Evolutionary conservation across 2,329 filamentous ascomycete genomes (phyloP), one percentile per base, ranked within the genome.

Genomic region (Sclerotinia sclerotiorum): DNA sequence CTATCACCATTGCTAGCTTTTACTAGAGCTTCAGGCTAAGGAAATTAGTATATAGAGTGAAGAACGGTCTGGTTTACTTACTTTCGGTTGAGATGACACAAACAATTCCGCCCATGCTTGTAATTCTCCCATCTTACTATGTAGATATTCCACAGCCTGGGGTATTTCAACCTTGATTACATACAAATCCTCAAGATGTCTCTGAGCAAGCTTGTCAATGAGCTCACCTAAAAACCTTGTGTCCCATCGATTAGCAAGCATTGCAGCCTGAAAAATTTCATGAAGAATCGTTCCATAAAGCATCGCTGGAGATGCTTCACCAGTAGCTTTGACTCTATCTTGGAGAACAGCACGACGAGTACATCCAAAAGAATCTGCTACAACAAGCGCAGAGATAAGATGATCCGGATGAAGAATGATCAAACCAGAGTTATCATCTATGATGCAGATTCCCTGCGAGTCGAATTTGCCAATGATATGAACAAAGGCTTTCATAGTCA

Each of bases 351-450:
- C 93, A 72, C 94, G 90, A 24, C 95, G 90, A 77, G 91, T 89
- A 77, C 95, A 99, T 32, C 89, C 90, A 77, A 98, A 97, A 0
- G 95, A 97, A 79, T 99, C 95, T n/a, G 93, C 94, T 55, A 99
- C 91, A 6, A 96, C 93, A 0, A 95, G 98, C 3, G 95, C 91
- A 2, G 95, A 98, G 65, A 99, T 90, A 46, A 99, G 85, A 79
- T 98, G 94, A 76, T 99, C 95, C 0, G 95, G 95, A 76, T 99
- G 94, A 19, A 99, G 81, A 68, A 99, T 93, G 63, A 99, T 82
- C 79, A 98, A 90, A 74, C 94, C 93, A 62, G 90, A 84, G 3
- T 85, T 83, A 77, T 98, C 93, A 76, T 97, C 91, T 71, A 98
- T 85, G 58, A 96, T 81, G 77, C 94, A 97, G 77, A 89, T 87